Evolutionary conservation across 805 yeast genomes (phyloP).

Genomic region (Babjeviella inositovora): DNA sequence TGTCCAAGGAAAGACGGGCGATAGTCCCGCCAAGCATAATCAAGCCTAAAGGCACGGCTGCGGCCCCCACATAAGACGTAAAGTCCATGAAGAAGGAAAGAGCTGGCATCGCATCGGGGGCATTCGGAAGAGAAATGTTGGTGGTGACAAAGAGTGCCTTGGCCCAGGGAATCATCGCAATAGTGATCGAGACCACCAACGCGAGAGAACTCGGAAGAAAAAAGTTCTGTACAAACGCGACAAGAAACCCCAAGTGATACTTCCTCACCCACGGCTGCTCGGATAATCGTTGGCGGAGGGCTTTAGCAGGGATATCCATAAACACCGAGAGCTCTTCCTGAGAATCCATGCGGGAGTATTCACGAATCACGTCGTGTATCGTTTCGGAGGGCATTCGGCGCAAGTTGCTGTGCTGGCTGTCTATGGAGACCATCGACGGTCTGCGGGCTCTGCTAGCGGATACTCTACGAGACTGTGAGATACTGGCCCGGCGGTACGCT

Average conservation of each 20-base stretch:
- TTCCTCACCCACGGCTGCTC: slow-evolving; percentile 9
- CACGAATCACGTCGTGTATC: too few relatives aligned
- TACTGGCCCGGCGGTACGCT: too few relatives aligned
- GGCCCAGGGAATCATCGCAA: slow-evolving; percentile 39
- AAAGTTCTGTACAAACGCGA: slow-evolving; percentile 24
- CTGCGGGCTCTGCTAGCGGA: too few relatives aligned
- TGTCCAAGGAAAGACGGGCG: slow-evolving; percentile 26
- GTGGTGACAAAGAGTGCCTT: slow-evolving; percentile 24
- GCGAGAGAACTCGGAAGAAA: slow-evolving; percentile 30
- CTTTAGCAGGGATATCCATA: too few relatives aligned
- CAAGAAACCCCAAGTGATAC: slow-evolving; percentile 10
- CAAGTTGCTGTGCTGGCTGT: too few relatives aligned
- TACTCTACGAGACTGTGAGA: too few relatives aligned
- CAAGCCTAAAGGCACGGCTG: slow-evolving; percentile 41
- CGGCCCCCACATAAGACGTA: slow-evolving; percentile 28
- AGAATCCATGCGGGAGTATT: too few relatives aligned
- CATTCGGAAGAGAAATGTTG: slow-evolving; percentile 10
- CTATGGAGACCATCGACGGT: too few relatives aligned
- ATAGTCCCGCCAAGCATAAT: slow-evolving; percentile 36
- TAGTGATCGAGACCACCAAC: slow-evolving; percentile 22
- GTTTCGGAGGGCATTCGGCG: too few relatives aligned
- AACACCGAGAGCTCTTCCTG: too few relatives aligned
- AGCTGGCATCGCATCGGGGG: slow-evolving; percentile 37
- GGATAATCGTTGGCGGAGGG: neutral
- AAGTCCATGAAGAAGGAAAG: slow-evolving; percentile 34